Base-by-base conservation (phyloP, 768 basidiomycete species). In the Phylloporus rhodoxanthus region DNA sequence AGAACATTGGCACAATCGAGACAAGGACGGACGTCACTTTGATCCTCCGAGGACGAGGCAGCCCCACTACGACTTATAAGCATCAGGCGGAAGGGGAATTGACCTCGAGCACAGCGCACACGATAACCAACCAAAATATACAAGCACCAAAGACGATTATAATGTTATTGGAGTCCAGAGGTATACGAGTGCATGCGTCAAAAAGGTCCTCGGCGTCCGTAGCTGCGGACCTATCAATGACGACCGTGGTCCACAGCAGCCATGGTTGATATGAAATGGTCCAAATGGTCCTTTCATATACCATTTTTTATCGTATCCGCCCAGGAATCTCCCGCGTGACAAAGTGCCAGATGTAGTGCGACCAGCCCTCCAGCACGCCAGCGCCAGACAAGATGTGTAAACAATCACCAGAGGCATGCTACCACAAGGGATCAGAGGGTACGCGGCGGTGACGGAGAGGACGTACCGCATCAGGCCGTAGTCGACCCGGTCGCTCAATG, bases 381-480 rank as follows among this genome's bases (percentile, higher is more conserved):
- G 73, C 36, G 43, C 76, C 76, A 2, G 73, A 59, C 57, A 75
- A 61, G 55, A 76, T 63, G 42, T 78, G 77, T 17, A 77, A 63
- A 49, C 77, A 78, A 57, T 78, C 76, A 19, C 70, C 68, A 20
- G 68, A 17, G 5, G 68, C 57, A 55, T 77, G 77, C 72, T 75
- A 53, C 9, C 2, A 3, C 5, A 19, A 23, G 25, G 8, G 2
- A 21, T 55, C 32, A 55, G 44, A 15, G 32, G 14, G 43, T 17
- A 50, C 19, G 4, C 15, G 13, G 19, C 8, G 2, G 39, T 25
- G 9, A 26, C 17, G 15, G 30, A 14, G 2, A 9, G 17, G 20
- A 73, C 82, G 46, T 51, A 84, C 82, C 25, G 82, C 77, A 59
- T 85, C 84, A 26, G 84, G 84, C 3, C 84, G 72, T 13, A 85